phyloP scores from a whole-genome alignment of 495 filamentous ascomycete species.

The Recurvomyces mirabilis region DNA sequence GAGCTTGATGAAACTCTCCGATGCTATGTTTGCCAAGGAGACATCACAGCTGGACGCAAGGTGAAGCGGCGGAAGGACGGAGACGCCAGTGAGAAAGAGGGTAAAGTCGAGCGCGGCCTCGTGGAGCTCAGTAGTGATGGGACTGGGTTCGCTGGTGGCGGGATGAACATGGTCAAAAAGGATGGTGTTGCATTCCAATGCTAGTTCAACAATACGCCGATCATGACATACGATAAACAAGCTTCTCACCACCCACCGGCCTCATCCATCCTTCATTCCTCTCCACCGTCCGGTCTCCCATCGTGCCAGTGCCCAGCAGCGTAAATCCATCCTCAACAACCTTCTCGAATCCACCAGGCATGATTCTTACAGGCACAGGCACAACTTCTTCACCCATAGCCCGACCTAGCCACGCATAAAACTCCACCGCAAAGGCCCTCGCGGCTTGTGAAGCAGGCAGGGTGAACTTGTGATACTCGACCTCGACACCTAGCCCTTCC shows the following conservation, averaged over 20 bases:
- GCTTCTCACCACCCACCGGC: constrained; percentile 25
- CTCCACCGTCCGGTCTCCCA: constrained; percentile 14
- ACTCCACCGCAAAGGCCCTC: constrained; percentile 28
- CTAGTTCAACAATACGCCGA: too few relatives aligned
- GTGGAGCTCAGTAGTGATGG: constrained; percentile 81
- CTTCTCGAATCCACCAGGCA: constrained; percentile 33
- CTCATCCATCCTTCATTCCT: constrained; percentile 33
- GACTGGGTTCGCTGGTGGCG: constrained; percentile 83
- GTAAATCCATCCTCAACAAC: constrained; percentile 31
- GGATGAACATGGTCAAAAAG: constrained; percentile 71
- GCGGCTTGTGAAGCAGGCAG: constrained; percentile 17
- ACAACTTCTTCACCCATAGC: constrained; percentile 16
- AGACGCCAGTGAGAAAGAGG: constrained; percentile 31
- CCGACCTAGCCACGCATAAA: constrained; percentile 26
- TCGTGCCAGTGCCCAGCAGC: constrained; percentile 27
- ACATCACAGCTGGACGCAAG: constrained; percentile 44
- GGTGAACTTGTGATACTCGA: constrained; percentile 24
- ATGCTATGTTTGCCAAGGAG: constrained; percentile 84
- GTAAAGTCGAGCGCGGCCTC: constrained; percentile 53
- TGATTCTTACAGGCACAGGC: constrained; percentile 29
- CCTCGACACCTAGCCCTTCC: constrained; percentile 34
- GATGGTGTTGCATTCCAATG: constrained; percentile 76
- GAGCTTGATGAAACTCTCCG: constrained; percentile 35
- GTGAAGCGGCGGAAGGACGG: constrained; percentile 35
- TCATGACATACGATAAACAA: constrained; percentile 24